Percentiles rank a stretch among this genome's conserved stretches.
Evolutionary conservation across 1,284 basidiomycete genomes (phyloP).

Genomic region (Wolfiporia cocos): DNA sequence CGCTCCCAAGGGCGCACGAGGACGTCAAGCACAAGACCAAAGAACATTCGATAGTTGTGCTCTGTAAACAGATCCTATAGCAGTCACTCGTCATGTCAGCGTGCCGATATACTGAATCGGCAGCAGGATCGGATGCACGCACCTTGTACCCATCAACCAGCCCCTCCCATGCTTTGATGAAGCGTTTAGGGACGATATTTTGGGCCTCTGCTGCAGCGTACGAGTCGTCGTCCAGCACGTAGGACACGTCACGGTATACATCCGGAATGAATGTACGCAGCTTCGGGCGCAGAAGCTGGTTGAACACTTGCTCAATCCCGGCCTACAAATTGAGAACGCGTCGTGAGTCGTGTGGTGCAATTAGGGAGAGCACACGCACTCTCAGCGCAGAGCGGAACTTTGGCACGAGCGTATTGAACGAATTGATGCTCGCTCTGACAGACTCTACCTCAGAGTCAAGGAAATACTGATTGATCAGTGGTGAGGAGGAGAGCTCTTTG

Average conservation of each 20-base stretch:
- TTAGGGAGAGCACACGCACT: slow-evolving; percentile 36
- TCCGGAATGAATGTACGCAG: slow-evolving; percentile 81
- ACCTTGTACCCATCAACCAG: slow-evolving; percentile 85
- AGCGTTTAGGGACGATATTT: slow-evolving; percentile 84
- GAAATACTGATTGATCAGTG: slow-evolving; percentile 66
- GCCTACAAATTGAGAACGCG: slow-evolving; percentile 37
- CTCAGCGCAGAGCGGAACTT: slow-evolving; percentile 70
- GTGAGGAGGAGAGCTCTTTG: slow-evolving; percentile 57
- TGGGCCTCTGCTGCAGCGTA: slow-evolving; percentile 83
- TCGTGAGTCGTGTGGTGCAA: not conserved
- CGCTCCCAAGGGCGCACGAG: slow-evolving; percentile 94
- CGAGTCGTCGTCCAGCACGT: slow-evolving; percentile 83
- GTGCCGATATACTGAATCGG: not conserved
- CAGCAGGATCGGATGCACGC: slow-evolving; percentile 12
- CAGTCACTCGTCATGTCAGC: not conserved
- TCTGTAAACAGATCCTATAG: slow-evolving; percentile 79
- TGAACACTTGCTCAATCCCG: slow-evolving; percentile 92
- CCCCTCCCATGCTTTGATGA: slow-evolving; percentile 81
- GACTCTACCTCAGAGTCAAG: slow-evolving; percentile 47
- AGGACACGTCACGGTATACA: slow-evolving; percentile 85
- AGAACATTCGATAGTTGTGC: slow-evolving; percentile 82
- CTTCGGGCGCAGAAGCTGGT: slow-evolving; percentile 83
- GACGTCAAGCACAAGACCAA: slow-evolving; percentile 79
- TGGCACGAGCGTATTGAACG: slow-evolving; percentile 46
- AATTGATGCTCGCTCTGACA: slow-evolving; percentile 40